Base-by-base conservation (phyloP, 768 basidiomycete genomes). In the Phylloporus sp. region DNA sequence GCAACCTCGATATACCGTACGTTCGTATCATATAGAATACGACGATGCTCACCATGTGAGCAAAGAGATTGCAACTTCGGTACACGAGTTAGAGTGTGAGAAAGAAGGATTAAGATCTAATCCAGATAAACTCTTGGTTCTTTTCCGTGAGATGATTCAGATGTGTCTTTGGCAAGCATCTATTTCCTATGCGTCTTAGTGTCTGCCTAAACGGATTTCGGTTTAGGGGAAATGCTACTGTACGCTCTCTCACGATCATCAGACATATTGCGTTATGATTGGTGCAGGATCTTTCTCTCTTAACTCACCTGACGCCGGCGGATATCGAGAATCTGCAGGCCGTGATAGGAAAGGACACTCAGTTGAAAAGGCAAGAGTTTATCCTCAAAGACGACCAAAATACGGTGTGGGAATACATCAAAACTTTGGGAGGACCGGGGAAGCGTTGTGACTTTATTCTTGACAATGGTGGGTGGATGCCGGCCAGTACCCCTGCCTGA, bases 191-290 rank as follows among this genome's bases (percentile, higher is more conserved):
- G 6, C 31, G 27, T 33, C 21, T 40, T 27, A 43, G 4, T 24
- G 17, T 43, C 2, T 4, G 9, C 9, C 43, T 60, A 26, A 56
- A 56, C 17, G 11, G 26, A 9, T 42, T 5, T 9, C 3, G 13
- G 21, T 33, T 14, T 23, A 94, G 91, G 92, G 94, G 94, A 36
- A 97, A 97, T 62, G 92, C 93, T 13, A 96, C 93, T 21, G 90
- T 90, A 52, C 72, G 61, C 14, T 27, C 28, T 29, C 36, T 40
- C n/a, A n/a, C 41, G 17, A 15, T 11, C 22, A 20, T 36, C 37
- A 14, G 13, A 7, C 3, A 21, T 2, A 9, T 18, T 38, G 41
- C 13, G 32, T 51, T 32, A 41, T 11, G 29, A 38, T 38, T 23
- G 22, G 3, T n/a, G n/a, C 53, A 90, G 85, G 95, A 99, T 65